Evolutionary conservation across 169 alveolate species (phyloP).

Genomic region (Cryptosporidium parvum): DNA sequence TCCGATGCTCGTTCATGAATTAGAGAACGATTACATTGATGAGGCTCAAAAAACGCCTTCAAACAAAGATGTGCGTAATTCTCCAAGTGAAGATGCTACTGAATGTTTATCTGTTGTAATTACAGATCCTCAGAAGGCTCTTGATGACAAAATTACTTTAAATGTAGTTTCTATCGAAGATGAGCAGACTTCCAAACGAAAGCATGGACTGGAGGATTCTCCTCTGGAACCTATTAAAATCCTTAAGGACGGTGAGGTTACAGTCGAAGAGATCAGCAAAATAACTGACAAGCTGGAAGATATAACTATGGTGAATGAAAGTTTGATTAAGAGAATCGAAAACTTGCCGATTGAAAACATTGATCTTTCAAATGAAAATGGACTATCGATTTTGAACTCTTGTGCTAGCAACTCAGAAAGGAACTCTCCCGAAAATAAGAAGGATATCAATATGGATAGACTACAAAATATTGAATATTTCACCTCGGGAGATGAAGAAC

Average conservation of each 20-base stretch:
- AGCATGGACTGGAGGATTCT: neutral
- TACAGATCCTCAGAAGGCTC: neutral
- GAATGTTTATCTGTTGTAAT: neutral
- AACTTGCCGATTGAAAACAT: constrained; percentile 2
- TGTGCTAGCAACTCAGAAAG: neutral
- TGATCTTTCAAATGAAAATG: neutral
- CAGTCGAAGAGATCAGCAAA: constrained; percentile 1
- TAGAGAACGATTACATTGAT: neutral
- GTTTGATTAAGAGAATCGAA: constrained; percentile 1
- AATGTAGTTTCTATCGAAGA: neutral
- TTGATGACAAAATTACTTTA: neutral
- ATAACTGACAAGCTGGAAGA: neutral
- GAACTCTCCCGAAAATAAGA: neutral
- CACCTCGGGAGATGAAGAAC: constrained; percentile 25
- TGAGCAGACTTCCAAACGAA: neutral
- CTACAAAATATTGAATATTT: constrained; percentile 38
- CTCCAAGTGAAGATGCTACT: neutral
- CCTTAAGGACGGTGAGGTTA: neutral
- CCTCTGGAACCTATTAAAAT: neutral
- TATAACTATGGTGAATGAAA: constrained; percentile 1
- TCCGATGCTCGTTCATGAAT: neutral
- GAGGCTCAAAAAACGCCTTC: neutral
- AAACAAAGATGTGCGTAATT: too few relatives aligned
- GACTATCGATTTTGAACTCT: neutral
- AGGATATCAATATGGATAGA: neutral